Evolutionary conservation across 441 rosid species (phyloP).

Genomic region (Croton setiger): DNA sequence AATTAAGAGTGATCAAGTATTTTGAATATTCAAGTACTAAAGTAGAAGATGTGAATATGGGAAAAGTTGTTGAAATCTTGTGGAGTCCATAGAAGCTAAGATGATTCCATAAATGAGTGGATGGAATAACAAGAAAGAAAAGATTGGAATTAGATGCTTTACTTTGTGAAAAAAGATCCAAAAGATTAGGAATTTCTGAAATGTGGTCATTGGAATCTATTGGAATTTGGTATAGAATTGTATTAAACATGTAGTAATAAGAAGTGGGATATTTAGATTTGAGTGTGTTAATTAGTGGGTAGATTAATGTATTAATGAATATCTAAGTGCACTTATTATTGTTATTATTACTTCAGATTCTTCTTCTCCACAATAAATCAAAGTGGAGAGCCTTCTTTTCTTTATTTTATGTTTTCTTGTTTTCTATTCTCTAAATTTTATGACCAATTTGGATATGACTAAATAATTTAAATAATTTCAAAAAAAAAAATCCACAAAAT

Average conservation of each 20-base stretch:
- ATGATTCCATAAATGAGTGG: constrained; percentile 29
- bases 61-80: constrained; percentile 17
- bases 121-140: constrained; percentile 14
- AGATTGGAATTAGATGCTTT: constrained; percentile 40
- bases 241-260: too few species aligned
- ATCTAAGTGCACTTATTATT: neutral
- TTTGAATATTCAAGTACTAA: constrained; percentile 34
- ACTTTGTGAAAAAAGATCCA: constrained; percentile 26
- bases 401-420: neutral
- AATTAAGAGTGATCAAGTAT: neutral
- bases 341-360: neutral
- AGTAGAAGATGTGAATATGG: constrained; percentile 10
- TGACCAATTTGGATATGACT: neutral
- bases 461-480: neutral
- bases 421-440: neutral
- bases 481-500: too few species aligned
- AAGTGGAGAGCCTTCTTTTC: constrained; percentile 1
- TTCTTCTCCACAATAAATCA: neutral
- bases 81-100: constrained; percentile 21
- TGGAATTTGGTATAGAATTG: constrained; percentile 16
- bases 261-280: too few species aligned
- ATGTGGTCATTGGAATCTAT: constrained; percentile 20
- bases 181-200: constrained; percentile 12
- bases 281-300: too few species aligned
- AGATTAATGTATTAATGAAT: constrained; percentile 5